Base-by-base conservation (phyloP, 164 flowering plant species). In the Cinnamomum chago region DNA sequence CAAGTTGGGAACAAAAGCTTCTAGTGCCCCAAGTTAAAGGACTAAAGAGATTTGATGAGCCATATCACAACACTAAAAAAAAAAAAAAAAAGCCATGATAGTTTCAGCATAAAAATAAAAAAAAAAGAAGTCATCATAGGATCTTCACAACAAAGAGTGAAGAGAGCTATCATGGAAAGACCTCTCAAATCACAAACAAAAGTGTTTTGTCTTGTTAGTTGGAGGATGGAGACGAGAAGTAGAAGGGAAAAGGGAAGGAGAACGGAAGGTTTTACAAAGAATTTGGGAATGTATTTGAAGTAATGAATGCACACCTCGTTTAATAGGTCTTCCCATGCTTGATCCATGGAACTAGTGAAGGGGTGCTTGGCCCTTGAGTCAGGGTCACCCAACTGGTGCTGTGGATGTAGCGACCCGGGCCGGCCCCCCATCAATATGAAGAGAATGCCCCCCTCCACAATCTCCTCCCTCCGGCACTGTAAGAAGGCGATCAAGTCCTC, bases 361-460 rank as follows among this genome's bases (percentile, higher is more conserved):
- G 86, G 86, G 25, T 84, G 86, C 74, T 84, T 82, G 12, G 80
- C 84, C 51, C 86, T 82, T 65, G 85, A 84, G 17, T 82, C 83
- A 20, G 82, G 76, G 69, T 82, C 85, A 20, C 80, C 83, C 47
- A 84, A 62, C 75, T 84, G 86, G 64, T 80, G 79, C 51, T 79
- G 76, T 0, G 86, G 83, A 23, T 3, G 62, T 60, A 76, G 72
- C 0, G 79, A 82, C 2, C 72, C 75, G 0, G 79, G 82, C 68
- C 86, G 52, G 13, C 85, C 86, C 0, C 79, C 85, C 86, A 84
- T 84, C 71, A 84, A 67, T 62, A 84, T 71, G 58, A 82, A 84
- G 66, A 84, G 28, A 62, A 82, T 35, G 66, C 85, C 86, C 35
- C 85, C 85, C 70, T 73, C 66, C 22, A 77, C 79, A 58, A 82